A percentile compares a stretch with the other conserved stretches of the same genome.
phyloP scores from a whole-genome alignment of 331 rosid species.

The Cydonia oblonga region DNA sequence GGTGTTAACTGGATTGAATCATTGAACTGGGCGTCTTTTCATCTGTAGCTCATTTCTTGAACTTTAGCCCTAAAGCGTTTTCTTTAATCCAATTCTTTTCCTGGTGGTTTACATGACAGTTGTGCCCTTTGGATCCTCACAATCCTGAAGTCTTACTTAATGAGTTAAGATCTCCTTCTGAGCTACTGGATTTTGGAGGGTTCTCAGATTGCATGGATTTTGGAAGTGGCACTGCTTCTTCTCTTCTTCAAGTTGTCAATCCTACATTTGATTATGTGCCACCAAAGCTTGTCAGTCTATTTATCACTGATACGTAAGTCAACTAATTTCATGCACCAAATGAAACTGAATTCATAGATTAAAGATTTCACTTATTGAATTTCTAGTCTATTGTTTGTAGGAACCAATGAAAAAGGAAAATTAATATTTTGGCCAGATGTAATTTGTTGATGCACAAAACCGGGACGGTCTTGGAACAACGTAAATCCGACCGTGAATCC shows the following conservation, averaged over 20 bases:
- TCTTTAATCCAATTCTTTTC: slow-evolving; percentile 1
- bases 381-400: not conserved
- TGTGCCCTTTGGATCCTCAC: slow-evolving; percentile 92
- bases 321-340: not conserved
- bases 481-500: too few species aligned
- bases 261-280: slow-evolving; percentile 89
- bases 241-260: slow-evolving; percentile 72
- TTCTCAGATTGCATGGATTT: slow-evolving; percentile 91
- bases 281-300: slow-evolving; percentile 77
- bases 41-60: not conserved
- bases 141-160: slow-evolving; percentile 77
- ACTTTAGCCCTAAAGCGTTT: not conserved
- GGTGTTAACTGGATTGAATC: not conserved
- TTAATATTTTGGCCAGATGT: not conserved
- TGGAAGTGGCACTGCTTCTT: slow-evolving; percentile 56
- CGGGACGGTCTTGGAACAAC: too few species aligned
- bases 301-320: slow-evolving; percentile 93
- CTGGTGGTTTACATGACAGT: slow-evolving; percentile 35
- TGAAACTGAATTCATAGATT: not conserved
- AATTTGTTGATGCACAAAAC: too few species aligned
- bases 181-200: slow-evolving; percentile 92
- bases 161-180: slow-evolving; percentile 97
- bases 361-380: not conserved
- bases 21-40: not conserved
- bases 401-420: too few species aligned